These are phyloP conservation scores for Puccinia brachypodii DNA, from an alignment of 1,284 basidiomycete species.

Conservation along the genomic window DNA sequence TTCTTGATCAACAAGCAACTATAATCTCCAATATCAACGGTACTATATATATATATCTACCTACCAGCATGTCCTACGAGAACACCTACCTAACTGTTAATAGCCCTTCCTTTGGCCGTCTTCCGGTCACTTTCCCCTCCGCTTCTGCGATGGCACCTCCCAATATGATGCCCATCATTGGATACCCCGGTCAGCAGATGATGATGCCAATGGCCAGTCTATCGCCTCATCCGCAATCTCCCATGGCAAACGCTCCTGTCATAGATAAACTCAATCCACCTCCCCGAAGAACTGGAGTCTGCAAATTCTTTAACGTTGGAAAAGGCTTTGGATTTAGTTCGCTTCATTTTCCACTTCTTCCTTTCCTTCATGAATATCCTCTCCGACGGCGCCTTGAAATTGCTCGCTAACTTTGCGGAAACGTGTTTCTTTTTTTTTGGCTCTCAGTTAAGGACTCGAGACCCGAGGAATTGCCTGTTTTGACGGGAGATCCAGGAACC, in stretches of 20 bases:
- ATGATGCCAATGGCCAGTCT: slow-evolving; percentile 15
- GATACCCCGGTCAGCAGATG: slow-evolving; percentile 25
- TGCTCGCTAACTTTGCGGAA: too few relatives aligned
- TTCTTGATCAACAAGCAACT: slow-evolving; percentile 15
- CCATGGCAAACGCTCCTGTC: background rate
- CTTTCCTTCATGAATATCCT: background rate
- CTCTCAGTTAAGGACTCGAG: slow-evolving; percentile 32
- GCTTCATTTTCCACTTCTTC: background rate
- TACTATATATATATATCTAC: background rate
- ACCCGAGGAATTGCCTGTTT: slow-evolving; percentile 37
- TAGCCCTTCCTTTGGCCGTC: slow-evolving; percentile 31
- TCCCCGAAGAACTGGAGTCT: slow-evolving; percentile 33
- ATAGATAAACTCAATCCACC: slow-evolving; percentile 29
- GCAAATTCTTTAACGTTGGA: slow-evolving; percentile 48
- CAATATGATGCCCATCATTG: slow-evolving; percentile 24
- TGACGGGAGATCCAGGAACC: slow-evolving; percentile 44
- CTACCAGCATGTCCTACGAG: slow-evolving; percentile 22
- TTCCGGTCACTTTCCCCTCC: slow-evolving; percentile 24
- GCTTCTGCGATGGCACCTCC: slow-evolving; percentile 24
- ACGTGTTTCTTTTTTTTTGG: too few relatives aligned
- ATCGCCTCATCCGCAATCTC: slow-evolving; percentile 7
- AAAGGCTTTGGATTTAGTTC: slow-evolving; percentile 47
- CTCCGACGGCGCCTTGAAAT: too few relatives aligned
- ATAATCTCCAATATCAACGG: background rate
- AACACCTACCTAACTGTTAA: slow-evolving; percentile 32